Evolutionary conservation across 768 basidiomycete genomes (phyloP).

Genomic region (Daedaleopsis nitida): DNA sequence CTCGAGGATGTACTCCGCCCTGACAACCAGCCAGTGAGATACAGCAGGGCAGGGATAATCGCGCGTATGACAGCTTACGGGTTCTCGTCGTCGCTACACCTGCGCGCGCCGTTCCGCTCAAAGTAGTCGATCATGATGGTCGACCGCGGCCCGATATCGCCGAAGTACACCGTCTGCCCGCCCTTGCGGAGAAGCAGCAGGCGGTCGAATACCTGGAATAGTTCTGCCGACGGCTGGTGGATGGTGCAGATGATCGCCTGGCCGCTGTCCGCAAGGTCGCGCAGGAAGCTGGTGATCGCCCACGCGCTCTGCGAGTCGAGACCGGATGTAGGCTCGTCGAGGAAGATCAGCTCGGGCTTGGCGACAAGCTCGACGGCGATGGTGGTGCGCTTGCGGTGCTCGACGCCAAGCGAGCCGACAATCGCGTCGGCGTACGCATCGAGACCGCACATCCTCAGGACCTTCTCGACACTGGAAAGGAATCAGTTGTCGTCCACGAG

Average conservation of each 20-base stretch:
- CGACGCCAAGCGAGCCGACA: slow-evolving; percentile 67
- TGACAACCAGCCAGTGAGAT: slow-evolving; percentile 13
- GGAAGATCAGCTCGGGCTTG: slow-evolving; percentile 81
- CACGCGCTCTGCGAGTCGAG: slow-evolving; percentile 87
- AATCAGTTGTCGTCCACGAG: not conserved
- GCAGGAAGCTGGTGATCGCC: slow-evolving; percentile 77
- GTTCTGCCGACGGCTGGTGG: slow-evolving; percentile 76
- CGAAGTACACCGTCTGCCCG: slow-evolving; percentile 69
- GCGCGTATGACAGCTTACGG: slow-evolving; percentile 40
- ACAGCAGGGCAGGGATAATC: not conserved
- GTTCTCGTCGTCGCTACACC: slow-evolving; percentile 69
- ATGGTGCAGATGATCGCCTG: slow-evolving; percentile 91
- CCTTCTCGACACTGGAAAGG: slow-evolving; percentile 49
- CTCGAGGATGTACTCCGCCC: slow-evolving; percentile 51
- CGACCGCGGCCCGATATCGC: slow-evolving; percentile 67
- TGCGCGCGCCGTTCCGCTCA: slow-evolving; percentile 62
- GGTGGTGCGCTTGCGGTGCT: slow-evolving; percentile 79
- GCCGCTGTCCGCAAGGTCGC: slow-evolving; percentile 75
- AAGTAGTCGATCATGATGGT: slow-evolving; percentile 75
- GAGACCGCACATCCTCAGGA: slow-evolving; percentile 63
- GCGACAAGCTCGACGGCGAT: slow-evolving; percentile 89
- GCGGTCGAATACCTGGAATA: slow-evolving; percentile 84
- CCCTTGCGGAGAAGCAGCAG: slow-evolving; percentile 77
- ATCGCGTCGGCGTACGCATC: slow-evolving; percentile 66
- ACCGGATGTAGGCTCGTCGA: slow-evolving; percentile 88